Evolutionary conservation across 2,329 filamentous ascomycete species (phyloP).

Genomic region (Microcyclospora pomicola): DNA sequence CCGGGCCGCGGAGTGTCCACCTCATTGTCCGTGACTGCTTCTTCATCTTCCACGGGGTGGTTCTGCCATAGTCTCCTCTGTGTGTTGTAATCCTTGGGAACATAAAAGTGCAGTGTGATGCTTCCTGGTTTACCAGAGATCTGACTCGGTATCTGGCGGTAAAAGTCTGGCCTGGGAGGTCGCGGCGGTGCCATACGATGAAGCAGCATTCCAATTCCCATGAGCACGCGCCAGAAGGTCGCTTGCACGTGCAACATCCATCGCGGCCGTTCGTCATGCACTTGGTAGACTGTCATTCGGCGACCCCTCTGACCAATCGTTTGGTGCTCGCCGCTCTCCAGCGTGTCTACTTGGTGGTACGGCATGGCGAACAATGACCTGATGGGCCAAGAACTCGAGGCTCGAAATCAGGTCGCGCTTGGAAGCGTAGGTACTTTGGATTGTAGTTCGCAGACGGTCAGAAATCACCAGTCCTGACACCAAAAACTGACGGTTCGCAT

Average conservation of each 20-base stretch:
- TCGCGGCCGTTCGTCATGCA: constrained; percentile 29
- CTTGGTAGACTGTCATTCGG: constrained; percentile 1
- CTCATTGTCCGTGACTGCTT: constrained; percentile 1
- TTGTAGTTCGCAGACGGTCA: too few relatives aligned
- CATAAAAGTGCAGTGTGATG: constrained; percentile 48
- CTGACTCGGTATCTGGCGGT: constrained; percentile 39
- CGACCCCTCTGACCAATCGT: background rate
- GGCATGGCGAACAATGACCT: too few relatives aligned
- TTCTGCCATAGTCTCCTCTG: constrained; percentile 24
- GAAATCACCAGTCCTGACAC: too few relatives aligned
- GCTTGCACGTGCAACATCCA: constrained; percentile 51
- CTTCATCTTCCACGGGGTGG: constrained; percentile 5
- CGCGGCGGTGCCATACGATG: constrained; percentile 48
- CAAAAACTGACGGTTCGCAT: too few relatives aligned
- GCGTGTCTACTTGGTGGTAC: too few relatives aligned
- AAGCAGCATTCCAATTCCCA: constrained; percentile 55
- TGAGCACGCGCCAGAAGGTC: constrained; percentile 51
- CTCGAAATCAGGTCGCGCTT: too few relatives aligned
- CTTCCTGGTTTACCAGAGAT: constrained; percentile 32
- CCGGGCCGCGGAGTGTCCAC: background rate
- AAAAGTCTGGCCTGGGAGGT: constrained; percentile 48
- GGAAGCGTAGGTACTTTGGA: too few relatives aligned
- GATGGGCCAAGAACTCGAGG: too few relatives aligned
- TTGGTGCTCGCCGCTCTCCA: too few relatives aligned
- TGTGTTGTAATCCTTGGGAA: constrained; percentile 37